A percentile compares a stretch with the other conserved stretches of the same genome.
phyloP scores from a whole-genome alignment of 2,329 filamentous ascomycete genomes.

The Fusarium kyushuense region DNA sequence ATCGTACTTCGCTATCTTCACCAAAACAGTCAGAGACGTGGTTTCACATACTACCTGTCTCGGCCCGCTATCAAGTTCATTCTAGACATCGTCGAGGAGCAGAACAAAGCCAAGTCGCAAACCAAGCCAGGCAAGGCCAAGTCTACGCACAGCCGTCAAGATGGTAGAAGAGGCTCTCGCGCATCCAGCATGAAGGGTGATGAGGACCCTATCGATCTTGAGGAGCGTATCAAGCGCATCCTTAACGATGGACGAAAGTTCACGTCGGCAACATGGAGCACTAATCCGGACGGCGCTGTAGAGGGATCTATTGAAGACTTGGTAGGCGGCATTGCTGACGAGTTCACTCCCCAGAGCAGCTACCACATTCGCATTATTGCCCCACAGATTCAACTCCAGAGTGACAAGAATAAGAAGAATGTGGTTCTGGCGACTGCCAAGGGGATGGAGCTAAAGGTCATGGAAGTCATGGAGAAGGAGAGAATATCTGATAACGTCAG shows the following conservation, averaged over 20 bases:
- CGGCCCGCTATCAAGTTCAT: constrained; percentile 97
- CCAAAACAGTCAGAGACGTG: constrained; percentile 93
- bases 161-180: constrained; percentile 51
- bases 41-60: constrained; percentile 98
- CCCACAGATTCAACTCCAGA: constrained; percentile 97
- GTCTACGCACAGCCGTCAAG: constrained; percentile 47
- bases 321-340: constrained; percentile 81
- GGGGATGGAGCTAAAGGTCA: constrained; percentile 96
- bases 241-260: constrained; percentile 86
- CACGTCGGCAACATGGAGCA: constrained; percentile 61
- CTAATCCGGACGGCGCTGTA: constrained; percentile 50
- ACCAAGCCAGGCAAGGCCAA: constrained; percentile 48
- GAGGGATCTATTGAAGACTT: constrained; percentile 70
- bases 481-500: constrained; percentile 92
- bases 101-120: constrained; percentile 74
- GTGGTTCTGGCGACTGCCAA: constrained; percentile 98
- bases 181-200: constrained; percentile 58
- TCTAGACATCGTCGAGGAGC: constrained; percentile 95
- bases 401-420: constrained; percentile 96
- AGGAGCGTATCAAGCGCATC: constrained; percentile 88
- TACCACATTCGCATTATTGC: constrained; percentile 96
- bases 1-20: constrained; percentile 98
- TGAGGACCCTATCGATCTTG: constrained; percentile 74
- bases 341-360: constrained; percentile 91
- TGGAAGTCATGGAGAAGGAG: constrained; percentile 98